Evolutionary conservation across 257 asterid species (phyloP).

Genomic region (Paraleonurus japonicus): DNA sequence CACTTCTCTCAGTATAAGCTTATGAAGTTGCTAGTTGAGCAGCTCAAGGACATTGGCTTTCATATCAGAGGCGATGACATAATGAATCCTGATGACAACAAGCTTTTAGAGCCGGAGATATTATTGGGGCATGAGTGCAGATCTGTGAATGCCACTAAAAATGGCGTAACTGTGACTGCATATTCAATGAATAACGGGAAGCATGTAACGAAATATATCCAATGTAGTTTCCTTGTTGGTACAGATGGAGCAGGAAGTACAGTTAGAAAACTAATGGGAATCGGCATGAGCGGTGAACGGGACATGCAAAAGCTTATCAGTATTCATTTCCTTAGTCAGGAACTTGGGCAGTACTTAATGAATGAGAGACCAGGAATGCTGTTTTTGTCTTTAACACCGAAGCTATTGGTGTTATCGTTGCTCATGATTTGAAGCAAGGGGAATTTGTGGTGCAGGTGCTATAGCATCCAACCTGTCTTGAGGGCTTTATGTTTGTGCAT

Average conservation of each 20-base stretch:
- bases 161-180: constrained; percentile 55
- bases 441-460: constrained; percentile 93
- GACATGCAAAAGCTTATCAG: constrained; percentile 87
- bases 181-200: constrained; percentile 49
- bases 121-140: constrained; percentile 82
- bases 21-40: constrained; percentile 54
- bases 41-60: constrained; percentile 64
- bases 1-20: constrained; percentile 96
- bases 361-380: constrained; percentile 93
- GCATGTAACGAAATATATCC: constrained; percentile 38
- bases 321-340: constrained; percentile 76
- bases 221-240: constrained; percentile 71
- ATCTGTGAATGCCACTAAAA: constrained; percentile 42
- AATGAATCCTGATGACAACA: constrained; percentile 25
- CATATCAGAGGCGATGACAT: constrained; percentile 28
- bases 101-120: constrained; percentile 44
- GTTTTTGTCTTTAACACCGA: constrained; percentile 78
- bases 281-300: constrained; percentile 72
- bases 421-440: constrained; percentile 89
- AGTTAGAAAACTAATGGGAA: constrained; percentile 67
- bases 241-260: constrained; percentile 93
- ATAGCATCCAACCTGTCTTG: neutral
- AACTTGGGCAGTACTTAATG: constrained; percentile 77
- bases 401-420: constrained; percentile 91
- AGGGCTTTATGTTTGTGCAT: constrained; percentile 1